Evolutionary conservation across 208 protist genomes (phyloP), one percentile per base, ranked within the genome.

Genomic region (Angomonas deanei): DNA sequence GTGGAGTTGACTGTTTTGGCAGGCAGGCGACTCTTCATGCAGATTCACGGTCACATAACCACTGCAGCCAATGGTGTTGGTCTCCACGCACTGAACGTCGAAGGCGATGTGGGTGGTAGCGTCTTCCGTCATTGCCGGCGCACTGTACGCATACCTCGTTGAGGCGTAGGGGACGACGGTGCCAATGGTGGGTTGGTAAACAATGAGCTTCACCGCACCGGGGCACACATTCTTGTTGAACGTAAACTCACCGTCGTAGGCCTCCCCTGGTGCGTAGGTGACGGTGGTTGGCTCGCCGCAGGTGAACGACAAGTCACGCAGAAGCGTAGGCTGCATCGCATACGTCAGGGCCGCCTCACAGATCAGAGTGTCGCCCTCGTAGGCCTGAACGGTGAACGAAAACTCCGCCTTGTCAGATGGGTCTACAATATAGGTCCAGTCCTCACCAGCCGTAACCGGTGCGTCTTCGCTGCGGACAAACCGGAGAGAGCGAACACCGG

Each of bases 91-190:
- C 36, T 64, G 24, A 23, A 82, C 31, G 17, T 27, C 61, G 49
- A 72, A 75, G 19, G 60, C 10, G 57, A 66, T 57, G n/a, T 10
- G 48, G 8, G 34, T 47, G 2, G 69, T 61, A 3, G 39, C 61
- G 1, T 66, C 65, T 5, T 27, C 46, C 24, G 31, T 61, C 30
- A 49, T 31, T 19, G 26, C 11, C 8, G 59, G 53, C n/a, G 68
- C 65, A 39, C 61, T 38, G 72, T 80, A 86, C 23, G 79, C 59
- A 66, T 86, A 86, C 52, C 34, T 15, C 17, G 76, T 30, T n/a
- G 74, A 69, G 64, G 70, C 55, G 0, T 42, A 19, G 2, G 66
- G 52, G 47, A 58, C 61, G 1, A 58, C 57, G 10, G 56, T 53
- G 64, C 79, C 79, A 0, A 78, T 61, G 11, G 72, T 28, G 8